phyloP scores from a whole-genome alignment of 306 rosid species.

The Medicago ruthenica region DNA sequence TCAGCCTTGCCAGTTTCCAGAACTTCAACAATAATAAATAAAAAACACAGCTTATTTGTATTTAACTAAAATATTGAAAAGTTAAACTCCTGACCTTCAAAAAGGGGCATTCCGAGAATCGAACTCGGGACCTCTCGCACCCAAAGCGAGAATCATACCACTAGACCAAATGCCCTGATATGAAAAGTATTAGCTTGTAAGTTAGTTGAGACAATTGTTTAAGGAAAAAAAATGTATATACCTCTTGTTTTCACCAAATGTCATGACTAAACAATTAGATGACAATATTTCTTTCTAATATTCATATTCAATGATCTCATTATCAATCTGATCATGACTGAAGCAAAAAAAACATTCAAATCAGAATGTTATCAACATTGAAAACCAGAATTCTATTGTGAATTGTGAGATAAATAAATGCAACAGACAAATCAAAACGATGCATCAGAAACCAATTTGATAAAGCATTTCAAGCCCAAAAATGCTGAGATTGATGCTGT shows the following conservation, averaged over 20 bases:
- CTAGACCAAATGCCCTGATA: constrained; percentile 49
- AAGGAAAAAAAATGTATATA: not conserved
- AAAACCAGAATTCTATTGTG: not conserved
- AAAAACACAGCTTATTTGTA: not conserved
- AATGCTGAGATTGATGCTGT: not conserved
- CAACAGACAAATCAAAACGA: not conserved
- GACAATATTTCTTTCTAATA: constrained; percentile 9
- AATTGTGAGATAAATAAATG: constrained; percentile 12
- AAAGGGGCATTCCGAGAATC: not conserved
- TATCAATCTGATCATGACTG: not conserved
- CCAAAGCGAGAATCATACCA: constrained; percentile 60
- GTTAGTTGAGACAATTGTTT: not conserved
- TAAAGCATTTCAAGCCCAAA: not conserved
- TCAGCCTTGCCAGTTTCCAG: not conserved
- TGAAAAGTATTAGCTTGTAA: not conserved
- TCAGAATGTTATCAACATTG: not conserved
- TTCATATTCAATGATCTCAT: not conserved
- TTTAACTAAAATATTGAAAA: not conserved
- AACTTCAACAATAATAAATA: not conserved
- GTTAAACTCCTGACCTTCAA: not conserved
- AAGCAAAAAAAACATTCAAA: not conserved
- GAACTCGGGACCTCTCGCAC: not conserved
- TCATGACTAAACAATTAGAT: not conserved
- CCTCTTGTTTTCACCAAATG: not conserved
- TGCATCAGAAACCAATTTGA: not conserved